These are phyloP conservation scores for Gremmenia infestans DNA, from an alignment of 2,329 filamentous ascomycete genomes.

Conservation along the genomic window DNA sequence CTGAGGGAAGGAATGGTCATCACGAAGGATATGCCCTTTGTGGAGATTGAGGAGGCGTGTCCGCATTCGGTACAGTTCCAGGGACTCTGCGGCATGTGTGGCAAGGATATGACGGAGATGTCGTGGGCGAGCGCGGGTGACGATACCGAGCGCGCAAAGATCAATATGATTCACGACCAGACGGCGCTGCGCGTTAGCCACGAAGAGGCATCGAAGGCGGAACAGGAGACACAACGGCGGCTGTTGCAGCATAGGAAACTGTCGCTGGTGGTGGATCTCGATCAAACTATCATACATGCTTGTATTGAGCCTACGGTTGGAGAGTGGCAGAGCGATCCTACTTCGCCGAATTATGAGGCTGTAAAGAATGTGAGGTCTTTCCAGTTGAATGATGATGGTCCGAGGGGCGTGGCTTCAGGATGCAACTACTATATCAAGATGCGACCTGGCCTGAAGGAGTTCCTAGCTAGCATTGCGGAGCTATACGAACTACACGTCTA, in stretches of 20 bases:
- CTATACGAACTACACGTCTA: slow-evolving; percentile 96
- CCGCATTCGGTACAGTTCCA: slow-evolving; percentile 87
- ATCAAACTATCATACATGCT: slow-evolving; percentile 97
- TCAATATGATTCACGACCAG: slow-evolving; percentile 94
- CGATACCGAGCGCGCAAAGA: slow-evolving; percentile 80
- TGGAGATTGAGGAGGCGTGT: slow-evolving; percentile 86
- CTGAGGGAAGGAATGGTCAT: slow-evolving; percentile 64
- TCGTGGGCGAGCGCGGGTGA: slow-evolving; percentile 76
- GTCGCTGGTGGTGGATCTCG: slow-evolving; percentile 90
- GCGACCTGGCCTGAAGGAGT: slow-evolving; percentile 77
- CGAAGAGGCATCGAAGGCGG: slow-evolving; percentile 72
- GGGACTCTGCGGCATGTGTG: slow-evolving; percentile 86
- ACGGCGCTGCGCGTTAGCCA: slow-evolving; percentile 80
- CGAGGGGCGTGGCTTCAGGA: slow-evolving; percentile 60
- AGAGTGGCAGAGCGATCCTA: slow-evolving; percentile 86
- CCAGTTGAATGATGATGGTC: slow-evolving; percentile 81
- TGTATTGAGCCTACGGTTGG: slow-evolving; percentile 94
- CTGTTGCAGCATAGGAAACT: slow-evolving; percentile 78
- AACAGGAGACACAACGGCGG: slow-evolving; percentile 80
- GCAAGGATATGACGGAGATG: slow-evolving; percentile 90
- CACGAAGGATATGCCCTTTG: slow-evolving; percentile 50
- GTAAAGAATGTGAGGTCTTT: slow-evolving; percentile 86
- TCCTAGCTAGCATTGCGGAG: slow-evolving; percentile 70
- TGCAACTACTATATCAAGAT: slow-evolving; percentile 99
- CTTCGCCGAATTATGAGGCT: slow-evolving; percentile 85